Conservation (phyloP, 148 eudicot species). For the Chenopodium formosanum region DNA sequence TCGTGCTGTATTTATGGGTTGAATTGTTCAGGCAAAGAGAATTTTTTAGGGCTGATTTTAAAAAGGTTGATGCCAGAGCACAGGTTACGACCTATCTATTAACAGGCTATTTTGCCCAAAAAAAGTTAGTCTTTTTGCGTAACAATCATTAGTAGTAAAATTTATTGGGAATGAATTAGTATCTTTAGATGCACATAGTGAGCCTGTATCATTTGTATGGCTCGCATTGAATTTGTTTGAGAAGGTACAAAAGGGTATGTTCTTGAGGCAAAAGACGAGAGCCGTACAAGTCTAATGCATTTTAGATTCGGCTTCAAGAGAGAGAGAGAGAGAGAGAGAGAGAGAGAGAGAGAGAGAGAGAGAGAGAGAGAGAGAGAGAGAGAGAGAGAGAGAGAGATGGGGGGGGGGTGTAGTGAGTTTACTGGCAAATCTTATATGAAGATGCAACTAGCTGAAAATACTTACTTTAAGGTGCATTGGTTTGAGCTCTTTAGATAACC, state of each 20-base stretch:
- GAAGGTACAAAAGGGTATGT: neutral
- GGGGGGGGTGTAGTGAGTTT: too few relatives aligned
- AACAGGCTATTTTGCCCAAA: neutral
- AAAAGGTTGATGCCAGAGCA: neutral
- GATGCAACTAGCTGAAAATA: neutral
- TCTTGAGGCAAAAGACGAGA: neutral
- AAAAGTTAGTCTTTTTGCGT: neutral
- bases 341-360: neutral
- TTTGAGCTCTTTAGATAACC: neutral
- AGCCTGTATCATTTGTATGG: neutral
- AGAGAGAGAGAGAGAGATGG: neutral
- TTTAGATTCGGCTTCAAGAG: neutral
- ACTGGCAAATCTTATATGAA: neutral
- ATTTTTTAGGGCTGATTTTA: neutral
- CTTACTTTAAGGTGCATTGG: neutral
- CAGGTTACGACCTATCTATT: neutral
- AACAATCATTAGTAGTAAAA: neutral
- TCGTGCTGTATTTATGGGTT: neutral
- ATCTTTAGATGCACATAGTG: neutral
- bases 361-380: too few relatives aligned
- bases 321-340: neutral
- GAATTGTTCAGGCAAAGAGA: neutral
- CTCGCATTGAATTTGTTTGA: neutral
- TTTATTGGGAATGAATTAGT: neutral
- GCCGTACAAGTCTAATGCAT: neutral